phyloP scores from a whole-genome alignment of 2,329 filamentous ascomycete genomes.

The Aureobasidium namibiae region DNA sequence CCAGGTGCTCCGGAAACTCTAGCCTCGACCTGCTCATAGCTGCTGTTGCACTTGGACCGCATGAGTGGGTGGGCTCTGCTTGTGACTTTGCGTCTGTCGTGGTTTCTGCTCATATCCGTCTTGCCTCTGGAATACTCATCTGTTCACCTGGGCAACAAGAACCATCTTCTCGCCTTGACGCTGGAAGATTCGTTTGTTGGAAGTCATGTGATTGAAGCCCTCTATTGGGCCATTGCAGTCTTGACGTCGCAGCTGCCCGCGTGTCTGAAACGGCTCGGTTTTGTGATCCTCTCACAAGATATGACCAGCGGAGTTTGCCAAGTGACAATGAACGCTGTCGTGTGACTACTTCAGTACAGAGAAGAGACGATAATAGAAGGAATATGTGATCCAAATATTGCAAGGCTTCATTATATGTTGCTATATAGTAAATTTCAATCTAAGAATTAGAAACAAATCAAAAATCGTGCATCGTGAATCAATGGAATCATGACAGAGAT shows the following conservation, averaged over 20 bases:
- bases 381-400: too few species aligned
- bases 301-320: too few species aligned
- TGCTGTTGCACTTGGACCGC: background rate
- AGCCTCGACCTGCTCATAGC: constrained; percentile 5
- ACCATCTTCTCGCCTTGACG: background rate
- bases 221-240: background rate
- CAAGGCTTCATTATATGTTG: too few species aligned
- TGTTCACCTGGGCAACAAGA: background rate
- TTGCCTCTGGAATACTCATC: background rate
- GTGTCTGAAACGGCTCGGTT: too few species aligned
- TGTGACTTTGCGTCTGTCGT: background rate
- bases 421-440: too few species aligned
- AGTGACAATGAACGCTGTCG: too few species aligned
- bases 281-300: too few species aligned
- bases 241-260: background rate
- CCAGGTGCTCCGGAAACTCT: constrained; percentile 6
- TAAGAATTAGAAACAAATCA: too few species aligned
- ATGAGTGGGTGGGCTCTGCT: background rate
- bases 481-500: too few species aligned
- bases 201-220: background rate
- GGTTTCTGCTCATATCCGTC: background rate
- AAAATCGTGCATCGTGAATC: too few species aligned
- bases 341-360: too few species aligned
- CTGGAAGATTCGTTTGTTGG: background rate
- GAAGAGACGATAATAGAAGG: too few species aligned